A percentile compares a stretch with the other conserved stretches of the same genome.
These are phyloP conservation scores for Babesia microti DNA, from an alignment of 169 alveolate species.

Conservation along the genomic window DNA sequence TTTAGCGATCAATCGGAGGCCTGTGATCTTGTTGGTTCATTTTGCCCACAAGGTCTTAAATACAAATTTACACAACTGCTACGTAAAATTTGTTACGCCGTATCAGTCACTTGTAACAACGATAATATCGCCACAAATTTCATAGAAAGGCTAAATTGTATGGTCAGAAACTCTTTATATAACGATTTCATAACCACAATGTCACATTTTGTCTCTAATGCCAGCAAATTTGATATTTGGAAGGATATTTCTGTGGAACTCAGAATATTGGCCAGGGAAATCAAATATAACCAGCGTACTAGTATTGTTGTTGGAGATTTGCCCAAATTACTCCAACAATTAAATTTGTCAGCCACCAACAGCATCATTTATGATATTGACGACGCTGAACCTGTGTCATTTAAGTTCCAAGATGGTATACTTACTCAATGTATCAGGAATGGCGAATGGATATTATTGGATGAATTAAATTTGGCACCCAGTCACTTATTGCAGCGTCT, in stretches of 20 bases:
- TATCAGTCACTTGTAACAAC: no score
- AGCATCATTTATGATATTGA: background rate
- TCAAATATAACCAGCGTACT: slow-evolving; percentile 10
- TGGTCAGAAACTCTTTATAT: slow-evolving; percentile 8
- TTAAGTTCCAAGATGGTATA: slow-evolving; percentile 92
- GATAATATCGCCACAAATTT: slow-evolving; percentile 7
- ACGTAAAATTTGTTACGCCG: slow-evolving; percentile 8
- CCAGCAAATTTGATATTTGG: background rate
- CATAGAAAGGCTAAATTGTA: slow-evolving; percentile 11
- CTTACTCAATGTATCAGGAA: slow-evolving; percentile 88
- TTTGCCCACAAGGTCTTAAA: slow-evolving; percentile 53
- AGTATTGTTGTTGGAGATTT: background rate
- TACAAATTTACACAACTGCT: slow-evolving; percentile 5
- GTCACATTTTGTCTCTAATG: background rate
- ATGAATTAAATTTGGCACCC: slow-evolving; percentile 97
- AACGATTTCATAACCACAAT: slow-evolving; percentile 4
- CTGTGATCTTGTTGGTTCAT: slow-evolving; percentile 79
- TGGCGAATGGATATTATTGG: slow-evolving; percentile 98
- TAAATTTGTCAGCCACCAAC: background rate
- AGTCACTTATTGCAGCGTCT: slow-evolving; percentile 89
- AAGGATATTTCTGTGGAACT: background rate
- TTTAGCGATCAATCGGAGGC: slow-evolving; percentile 84
- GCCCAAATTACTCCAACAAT: slow-evolving; percentile 7
- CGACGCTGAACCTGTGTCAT: slow-evolving; percentile 27
- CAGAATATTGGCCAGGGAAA: no score